Evolutionary conservation across 2,329 filamentous ascomycete species (phyloP).

Genomic region (Emericellopsis cladophorae): DNA sequence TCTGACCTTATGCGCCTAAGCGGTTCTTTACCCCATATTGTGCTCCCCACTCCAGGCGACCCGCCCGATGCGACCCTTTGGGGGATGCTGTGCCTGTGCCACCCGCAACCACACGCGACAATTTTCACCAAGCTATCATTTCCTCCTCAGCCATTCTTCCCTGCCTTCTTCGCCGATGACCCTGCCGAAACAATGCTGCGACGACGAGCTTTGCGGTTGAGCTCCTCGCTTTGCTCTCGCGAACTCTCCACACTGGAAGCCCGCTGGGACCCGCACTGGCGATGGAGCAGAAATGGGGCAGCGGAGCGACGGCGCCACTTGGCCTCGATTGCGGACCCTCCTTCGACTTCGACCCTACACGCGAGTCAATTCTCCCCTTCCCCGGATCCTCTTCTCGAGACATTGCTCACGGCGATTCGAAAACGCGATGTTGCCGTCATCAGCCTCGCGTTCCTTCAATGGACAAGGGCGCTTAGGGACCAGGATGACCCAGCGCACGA

Average conservation of each 20-base stretch:
- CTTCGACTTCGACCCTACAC: background rate
- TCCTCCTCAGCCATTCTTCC: background rate
- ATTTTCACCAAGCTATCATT: background rate
- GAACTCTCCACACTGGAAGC: background rate
- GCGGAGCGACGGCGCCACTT: slow-evolving; percentile 1
- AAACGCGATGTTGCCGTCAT: slow-evolving; percentile 8
- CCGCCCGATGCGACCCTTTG: too few relatives aligned
- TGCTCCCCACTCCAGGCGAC: background rate
- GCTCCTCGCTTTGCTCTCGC: slow-evolving; percentile 6
- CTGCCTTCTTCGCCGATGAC: background rate
- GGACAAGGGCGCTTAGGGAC: slow-evolving; percentile 4
- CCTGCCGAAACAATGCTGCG: slow-evolving; percentile 11
- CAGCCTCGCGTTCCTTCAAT: slow-evolving; percentile 2
- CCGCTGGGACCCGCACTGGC: background rate
- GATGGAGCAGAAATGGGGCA: slow-evolving; percentile 1
- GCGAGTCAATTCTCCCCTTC: background rate
- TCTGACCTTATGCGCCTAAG: background rate
- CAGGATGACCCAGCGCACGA: slow-evolving; percentile 7
- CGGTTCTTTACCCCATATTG: slow-evolving; percentile 1
- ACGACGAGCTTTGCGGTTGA: slow-evolving; percentile 11
- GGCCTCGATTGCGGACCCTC: background rate
- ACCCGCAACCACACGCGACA: too few relatives aligned
- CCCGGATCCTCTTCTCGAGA: slow-evolving; percentile 6
- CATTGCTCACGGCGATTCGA: slow-evolving; percentile 18
- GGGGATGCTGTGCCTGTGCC: too few relatives aligned